These are phyloP conservation scores for Elsinoe necatrix DNA, from an alignment of 2,329 filamentous ascomycete species.

Conservation along the genomic window DNA sequence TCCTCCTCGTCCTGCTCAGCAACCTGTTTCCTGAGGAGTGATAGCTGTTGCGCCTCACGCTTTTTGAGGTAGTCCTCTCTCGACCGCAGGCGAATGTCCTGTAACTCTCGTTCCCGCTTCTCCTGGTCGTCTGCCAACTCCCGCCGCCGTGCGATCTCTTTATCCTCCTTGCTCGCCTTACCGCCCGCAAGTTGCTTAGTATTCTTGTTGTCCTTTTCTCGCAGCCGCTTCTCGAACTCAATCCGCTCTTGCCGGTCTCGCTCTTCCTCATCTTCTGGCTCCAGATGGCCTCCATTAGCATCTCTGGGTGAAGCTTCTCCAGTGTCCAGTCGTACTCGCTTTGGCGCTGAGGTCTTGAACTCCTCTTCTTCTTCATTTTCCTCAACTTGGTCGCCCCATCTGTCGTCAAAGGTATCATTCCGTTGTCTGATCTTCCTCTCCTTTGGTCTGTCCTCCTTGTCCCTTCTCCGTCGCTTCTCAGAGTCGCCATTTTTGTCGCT, in stretches of 20 bases:
- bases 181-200: slow-evolving; percentile 62
- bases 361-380: slow-evolving; percentile 48
- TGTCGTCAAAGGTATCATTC: slow-evolving; percentile 58
- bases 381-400: slow-evolving; percentile 68
- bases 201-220: slow-evolving; percentile 60
- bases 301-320: slow-evolving; percentile 30
- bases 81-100: slow-evolving; percentile 72
- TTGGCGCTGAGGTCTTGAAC: slow-evolving; percentile 61
- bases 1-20: slow-evolving; percentile 74
- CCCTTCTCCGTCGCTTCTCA: slow-evolving; percentile 31
- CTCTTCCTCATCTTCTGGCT: slow-evolving; percentile 34
- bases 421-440: slow-evolving; percentile 44
- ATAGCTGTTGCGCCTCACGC: slow-evolving; percentile 75
- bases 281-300: slow-evolving; percentile 20
- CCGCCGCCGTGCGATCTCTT: slow-evolving; percentile 49
- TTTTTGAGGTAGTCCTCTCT: slow-evolving; percentile 92
- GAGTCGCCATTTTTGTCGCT: slow-evolving; percentile 24
- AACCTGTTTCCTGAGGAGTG: slow-evolving; percentile 81
- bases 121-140: slow-evolving; percentile 59
- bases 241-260: slow-evolving; percentile 67
- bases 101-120: slow-evolving; percentile 62
- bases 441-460: slow-evolving; percentile 14
- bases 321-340: slow-evolving; percentile 61
- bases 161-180: slow-evolving; percentile 45
- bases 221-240: slow-evolving; percentile 68